Evolutionary conservation across 2,329 filamentous ascomycete genomes (phyloP).

Genomic region (Colletotrichum orchidophilum): DNA sequence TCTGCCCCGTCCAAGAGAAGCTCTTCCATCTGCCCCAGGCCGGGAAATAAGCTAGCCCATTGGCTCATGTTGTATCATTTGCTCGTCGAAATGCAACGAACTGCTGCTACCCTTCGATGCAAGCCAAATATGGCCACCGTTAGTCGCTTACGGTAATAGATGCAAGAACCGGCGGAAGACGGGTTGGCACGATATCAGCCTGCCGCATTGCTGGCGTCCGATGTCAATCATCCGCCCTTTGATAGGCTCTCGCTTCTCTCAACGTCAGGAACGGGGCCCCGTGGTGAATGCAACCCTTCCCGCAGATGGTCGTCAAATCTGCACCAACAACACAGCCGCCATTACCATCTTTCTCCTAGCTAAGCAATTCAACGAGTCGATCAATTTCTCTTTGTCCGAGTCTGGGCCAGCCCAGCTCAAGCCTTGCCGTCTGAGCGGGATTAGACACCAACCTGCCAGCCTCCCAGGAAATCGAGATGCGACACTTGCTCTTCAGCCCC

Average conservation of each 20-base stretch:
- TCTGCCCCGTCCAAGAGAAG: conserved; percentile 10
- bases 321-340: conserved; percentile 4
- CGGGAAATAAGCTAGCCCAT: neutral
- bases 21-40: conserved; percentile 1
- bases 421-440: conserved; percentile 19
- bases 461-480: neutral
- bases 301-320: conserved; percentile 24
- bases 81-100: conserved; percentile 7
- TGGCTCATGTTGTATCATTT: conserved; percentile 4
- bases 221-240: conserved; percentile 13
- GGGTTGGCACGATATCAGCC: conserved; percentile 24
- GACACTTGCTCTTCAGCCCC: conserved; percentile 18
- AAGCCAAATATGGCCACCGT: neutral
- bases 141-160: conserved; percentile 9
- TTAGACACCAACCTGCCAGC: neutral
- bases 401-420: neutral
- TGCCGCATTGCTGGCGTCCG: conserved; percentile 21
- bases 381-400: neutral
- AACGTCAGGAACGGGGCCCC: conserved; percentile 22
- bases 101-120: conserved; percentile 1
- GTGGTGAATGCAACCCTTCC: conserved; percentile 29
- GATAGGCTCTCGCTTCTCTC: conserved; percentile 23
- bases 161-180: conserved; percentile 27
- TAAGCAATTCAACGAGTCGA: conserved; percentile 24
- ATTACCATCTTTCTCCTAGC: neutral